These are phyloP conservation scores for Lasiodiplodia gonubiensis DNA, from an alignment of 2,329 filamentous ascomycete genomes.

Conservation along the genomic window DNA sequence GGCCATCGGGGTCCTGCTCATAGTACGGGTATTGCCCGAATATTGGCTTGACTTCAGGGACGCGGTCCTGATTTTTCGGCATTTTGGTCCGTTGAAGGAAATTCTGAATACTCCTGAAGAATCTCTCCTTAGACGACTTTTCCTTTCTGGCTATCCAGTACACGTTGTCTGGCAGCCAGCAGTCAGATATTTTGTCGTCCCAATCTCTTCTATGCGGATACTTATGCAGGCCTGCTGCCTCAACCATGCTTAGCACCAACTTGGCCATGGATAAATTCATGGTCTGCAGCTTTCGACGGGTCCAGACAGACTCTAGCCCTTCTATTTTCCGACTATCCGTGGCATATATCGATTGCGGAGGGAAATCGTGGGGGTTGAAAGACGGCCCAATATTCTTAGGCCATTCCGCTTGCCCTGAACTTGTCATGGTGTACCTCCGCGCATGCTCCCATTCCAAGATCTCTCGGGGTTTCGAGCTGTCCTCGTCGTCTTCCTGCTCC, in stretches of 20 bases:
- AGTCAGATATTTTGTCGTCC: not conserved
- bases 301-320: slow-evolving; percentile 42
- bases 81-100: not conserved
- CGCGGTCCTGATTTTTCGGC: not conserved
- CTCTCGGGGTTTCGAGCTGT: not conserved
- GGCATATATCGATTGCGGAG: slow-evolving; percentile 56
- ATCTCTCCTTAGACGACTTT: not conserved
- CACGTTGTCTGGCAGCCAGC: not conserved
- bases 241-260: slow-evolving; percentile 46
- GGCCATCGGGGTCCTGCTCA: slow-evolving; percentile 45
- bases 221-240: slow-evolving; percentile 29
- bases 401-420: not conserved
- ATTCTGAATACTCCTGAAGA: not conserved
- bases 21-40: slow-evolving; percentile 38
- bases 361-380: slow-evolving; percentile 41
- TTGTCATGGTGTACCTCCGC: not conserved
- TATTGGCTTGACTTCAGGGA: slow-evolving; percentile 11
- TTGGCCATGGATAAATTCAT: slow-evolving; percentile 49
- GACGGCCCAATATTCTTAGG: slow-evolving; percentile 46
- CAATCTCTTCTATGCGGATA: not conserved
- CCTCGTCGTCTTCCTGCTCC: not conserved
- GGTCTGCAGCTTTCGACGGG: slow-evolving; percentile 51
- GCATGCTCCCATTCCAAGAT: not conserved
- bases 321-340: slow-evolving; percentile 38
- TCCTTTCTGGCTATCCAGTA: not conserved